These are phyloP conservation scores for Salix purpurea DNA, from an alignment of 345 rosid species.

Conservation along the genomic window DNA sequence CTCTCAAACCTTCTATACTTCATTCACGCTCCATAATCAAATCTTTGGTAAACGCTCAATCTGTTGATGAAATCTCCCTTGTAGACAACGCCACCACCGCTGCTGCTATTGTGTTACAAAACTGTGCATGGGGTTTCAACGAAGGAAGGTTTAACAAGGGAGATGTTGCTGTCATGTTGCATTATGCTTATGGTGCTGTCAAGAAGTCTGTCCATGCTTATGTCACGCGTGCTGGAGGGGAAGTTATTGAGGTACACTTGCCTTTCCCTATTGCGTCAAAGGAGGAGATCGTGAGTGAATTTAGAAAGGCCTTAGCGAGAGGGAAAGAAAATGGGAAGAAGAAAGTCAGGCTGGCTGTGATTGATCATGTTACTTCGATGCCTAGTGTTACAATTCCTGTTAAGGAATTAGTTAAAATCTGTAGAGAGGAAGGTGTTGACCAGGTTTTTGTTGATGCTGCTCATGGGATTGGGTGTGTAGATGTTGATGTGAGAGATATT, in stretches of 20 bases:
- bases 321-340: slow-evolving; percentile 61
- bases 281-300: slow-evolving; percentile 58
- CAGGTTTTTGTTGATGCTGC: slow-evolving; percentile 94
- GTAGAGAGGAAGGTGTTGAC: slow-evolving; percentile 83
- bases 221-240: slow-evolving; percentile 77
- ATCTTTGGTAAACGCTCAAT: slow-evolving; percentile 63
- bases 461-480: slow-evolving; percentile 89
- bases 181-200: slow-evolving; percentile 81
- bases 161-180: slow-evolving; percentile 80
- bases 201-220: slow-evolving; percentile 91
- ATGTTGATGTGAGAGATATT: slow-evolving; percentile 79
- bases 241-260: slow-evolving; percentile 76
- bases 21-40: slow-evolving; percentile 49
- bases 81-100: slow-evolving; percentile 98
- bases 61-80: slow-evolving; percentile 64
- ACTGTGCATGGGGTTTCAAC: slow-evolving; percentile 60
- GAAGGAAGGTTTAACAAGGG: slow-evolving; percentile 62
- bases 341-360: slow-evolving; percentile 76
- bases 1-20: slow-evolving; percentile 48
- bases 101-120: slow-evolving; percentile 73
- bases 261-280: slow-evolving; percentile 73
- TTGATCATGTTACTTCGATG: slow-evolving; percentile 95
- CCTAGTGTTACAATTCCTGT: slow-evolving; percentile 86
- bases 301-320: slow-evolving; percentile 54
- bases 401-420: slow-evolving; percentile 69